A percentile compares a stretch with the other conserved stretches of the same genome.
phyloP scores from a whole-genome alignment of 176 grass and related monocot species.

The Carex cristatella region DNA sequence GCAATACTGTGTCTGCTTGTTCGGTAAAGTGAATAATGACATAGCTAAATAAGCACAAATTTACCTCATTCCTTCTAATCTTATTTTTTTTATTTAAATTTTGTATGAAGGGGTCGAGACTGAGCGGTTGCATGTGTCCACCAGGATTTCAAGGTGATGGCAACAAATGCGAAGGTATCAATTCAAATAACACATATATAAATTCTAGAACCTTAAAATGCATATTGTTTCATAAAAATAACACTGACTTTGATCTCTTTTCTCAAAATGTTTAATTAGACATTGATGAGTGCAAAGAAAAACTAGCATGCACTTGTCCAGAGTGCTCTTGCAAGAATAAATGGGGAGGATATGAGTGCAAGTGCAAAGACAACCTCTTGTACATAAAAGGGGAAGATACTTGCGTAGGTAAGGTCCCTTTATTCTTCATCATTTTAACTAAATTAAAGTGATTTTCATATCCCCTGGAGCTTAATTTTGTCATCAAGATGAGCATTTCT shows the following conservation, averaged over 20 bases:
- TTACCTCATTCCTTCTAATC: background rate
- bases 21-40: constrained; percentile 29
- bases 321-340: constrained; percentile 91
- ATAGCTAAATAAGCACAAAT: background rate
- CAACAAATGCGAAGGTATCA: constrained; percentile 60
- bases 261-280: constrained; percentile 30
- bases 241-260: background rate
- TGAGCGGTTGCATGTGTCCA: constrained; percentile 65
- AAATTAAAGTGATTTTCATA: background rate
- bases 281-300: constrained; percentile 77
- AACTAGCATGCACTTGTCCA: constrained; percentile 85
- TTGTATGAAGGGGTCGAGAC: constrained; percentile 31
- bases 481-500: background rate
- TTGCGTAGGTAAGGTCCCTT: constrained; percentile 62
- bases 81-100: background rate
- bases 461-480: background rate
- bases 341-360: constrained; percentile 89
- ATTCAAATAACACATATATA: background rate
- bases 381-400: constrained; percentile 79
- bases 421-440: background rate
- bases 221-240: background rate
- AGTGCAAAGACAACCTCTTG: constrained; percentile 69
- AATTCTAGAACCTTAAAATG: background rate
- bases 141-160: constrained; percentile 72
- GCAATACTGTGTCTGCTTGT: constrained; percentile 63